Conservation (phyloP, 1,284 basidiomycete species). For the Schizophyllum commune region DNA sequence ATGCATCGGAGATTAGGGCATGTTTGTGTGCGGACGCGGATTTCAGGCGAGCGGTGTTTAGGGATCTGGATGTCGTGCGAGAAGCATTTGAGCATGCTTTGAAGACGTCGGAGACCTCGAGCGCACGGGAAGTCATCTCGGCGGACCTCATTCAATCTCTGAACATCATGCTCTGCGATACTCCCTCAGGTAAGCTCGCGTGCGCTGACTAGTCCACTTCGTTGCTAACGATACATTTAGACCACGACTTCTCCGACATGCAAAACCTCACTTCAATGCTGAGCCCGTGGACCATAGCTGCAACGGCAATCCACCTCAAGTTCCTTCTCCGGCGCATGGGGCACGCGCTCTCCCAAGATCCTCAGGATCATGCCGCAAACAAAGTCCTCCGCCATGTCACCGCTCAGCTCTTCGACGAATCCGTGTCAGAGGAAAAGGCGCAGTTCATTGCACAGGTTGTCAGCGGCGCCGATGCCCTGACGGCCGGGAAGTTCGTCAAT, state of each 20-base stretch:
- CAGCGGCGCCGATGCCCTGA: conserved; percentile 29
- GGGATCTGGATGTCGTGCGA: conserved; percentile 61
- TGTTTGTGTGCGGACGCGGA: conserved; percentile 50
- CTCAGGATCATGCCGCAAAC: conserved; percentile 43
- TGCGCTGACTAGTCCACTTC: neutral
- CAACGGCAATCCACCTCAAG: conserved; percentile 70
- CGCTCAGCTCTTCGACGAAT: conserved; percentile 58
- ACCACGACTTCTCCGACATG: conserved; percentile 39
- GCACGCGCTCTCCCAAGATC: conserved; percentile 46
- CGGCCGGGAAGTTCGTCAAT: conserved; percentile 54
- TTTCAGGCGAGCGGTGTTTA: conserved; percentile 65
- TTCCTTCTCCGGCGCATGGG: conserved; percentile 66
- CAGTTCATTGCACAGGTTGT: conserved; percentile 75
- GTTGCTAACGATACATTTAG: conserved; percentile 1
- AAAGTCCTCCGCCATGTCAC: conserved; percentile 56
- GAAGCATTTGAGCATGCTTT: conserved; percentile 59
- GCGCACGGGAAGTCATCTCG: neutral
- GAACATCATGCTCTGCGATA: conserved; percentile 11
- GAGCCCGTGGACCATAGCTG: conserved; percentile 75
- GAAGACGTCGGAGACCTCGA: conserved; percentile 21
- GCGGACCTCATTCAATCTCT: neutral
- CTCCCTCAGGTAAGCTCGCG: conserved; percentile 29
- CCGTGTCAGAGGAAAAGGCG: conserved; percentile 67
- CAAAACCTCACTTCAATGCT: conserved; percentile 51
- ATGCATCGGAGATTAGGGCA: conserved; percentile 43